Base-by-base conservation (phyloP, 2,329 filamentous ascomycete species). In the Fusarium lyarnte region DNA sequence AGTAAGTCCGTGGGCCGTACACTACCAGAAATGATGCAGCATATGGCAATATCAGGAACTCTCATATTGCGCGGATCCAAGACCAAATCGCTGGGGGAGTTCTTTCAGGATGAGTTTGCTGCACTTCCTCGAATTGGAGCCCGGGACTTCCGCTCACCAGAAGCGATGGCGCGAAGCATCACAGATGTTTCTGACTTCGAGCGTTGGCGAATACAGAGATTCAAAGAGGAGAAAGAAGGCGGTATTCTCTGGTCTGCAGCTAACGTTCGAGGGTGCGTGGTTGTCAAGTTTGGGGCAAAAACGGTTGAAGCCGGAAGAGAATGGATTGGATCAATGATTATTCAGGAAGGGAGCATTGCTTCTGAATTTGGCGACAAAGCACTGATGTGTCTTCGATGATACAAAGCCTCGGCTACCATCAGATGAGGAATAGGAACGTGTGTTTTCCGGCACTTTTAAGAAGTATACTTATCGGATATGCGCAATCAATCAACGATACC, bases 271-370 rank as follows among this genome's bases (percentile, higher is more conserved):
- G 92, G 94, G 8, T 97, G 95, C 78, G 92, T 96, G 7, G 87
- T 98, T 31, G 92, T 98, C 74, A 98, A 98, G 81, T 97, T 98
- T 80, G 94, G 93, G 3, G 93, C 95, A 3, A 87, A 86, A 60
- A 92, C 91, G 47, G 92, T 97, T 29, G 94, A 98, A 80, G 92
- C 91, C 31, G 94, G 92, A 8, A 89, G 93, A 73, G 84, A 88
- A 51, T 98, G 95, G 94, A 86, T 98, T 64, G 90, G 90, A 14
- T 86, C 86, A 11, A 93, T 98, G 88, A 83, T 97, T 51, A 82
- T 86, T 49, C 87, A 89, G 69, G 94, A 97, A 80, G 93, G 93
- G 3, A 95, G 89, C 70, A 85, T 97, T 14, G 83, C 87, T 21
- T 81, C 84, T 57, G 83, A 89, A 17, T 98, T 98, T 84, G 95